These are phyloP conservation scores for Penicillium sp. DNA, from an alignment of 2,329 filamentous ascomycete genomes.

Conservation along the genomic window DNA sequence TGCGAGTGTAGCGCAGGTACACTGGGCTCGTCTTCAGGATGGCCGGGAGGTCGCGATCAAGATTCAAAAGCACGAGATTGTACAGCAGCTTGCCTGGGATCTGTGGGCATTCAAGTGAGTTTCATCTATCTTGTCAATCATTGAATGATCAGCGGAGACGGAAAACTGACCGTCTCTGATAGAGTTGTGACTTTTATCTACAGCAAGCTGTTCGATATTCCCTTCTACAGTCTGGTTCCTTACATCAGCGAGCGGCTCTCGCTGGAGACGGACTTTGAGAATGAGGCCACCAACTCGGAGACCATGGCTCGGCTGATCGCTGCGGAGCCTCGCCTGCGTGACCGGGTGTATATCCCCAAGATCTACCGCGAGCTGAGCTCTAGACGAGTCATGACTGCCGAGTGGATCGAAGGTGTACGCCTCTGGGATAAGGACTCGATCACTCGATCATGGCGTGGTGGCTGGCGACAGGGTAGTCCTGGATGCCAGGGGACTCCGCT, in stretches of 20 bases:
- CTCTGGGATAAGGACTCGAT: slow-evolving; percentile 90
- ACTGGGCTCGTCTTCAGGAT: slow-evolving; percentile 85
- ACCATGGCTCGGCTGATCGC: slow-evolving; percentile 78
- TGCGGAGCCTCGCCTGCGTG: slow-evolving; percentile 73
- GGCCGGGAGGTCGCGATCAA: slow-evolving; percentile 93
- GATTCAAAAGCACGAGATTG: slow-evolving; percentile 94
- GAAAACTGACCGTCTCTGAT: slow-evolving; percentile 21
- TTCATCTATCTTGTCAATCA: background rate
- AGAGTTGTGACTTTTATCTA: slow-evolving; percentile 81
- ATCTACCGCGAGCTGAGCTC: slow-evolving; percentile 83
- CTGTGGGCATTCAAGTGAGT: slow-evolving; percentile 87
- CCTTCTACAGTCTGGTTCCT: slow-evolving; percentile 85
- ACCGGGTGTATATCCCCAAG: slow-evolving; percentile 83
- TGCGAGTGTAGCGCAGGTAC: slow-evolving; percentile 94
- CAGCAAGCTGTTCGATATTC: slow-evolving; percentile 88
- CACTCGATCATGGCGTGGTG: slow-evolving; percentile 75
- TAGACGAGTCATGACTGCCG: slow-evolving; percentile 84
- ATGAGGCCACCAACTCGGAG: slow-evolving; percentile 86
- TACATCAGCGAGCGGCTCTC: slow-evolving; percentile 91
- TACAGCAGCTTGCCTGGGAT: slow-evolving; percentile 89
- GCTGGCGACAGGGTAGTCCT: slow-evolving; percentile 73
- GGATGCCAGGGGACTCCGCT: slow-evolving; percentile 73
- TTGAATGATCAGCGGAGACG: background rate
- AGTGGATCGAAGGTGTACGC: slow-evolving; percentile 95
- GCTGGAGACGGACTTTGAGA: slow-evolving; percentile 91